These are phyloP conservation scores for Cantharellus cinnabarinus DNA, from an alignment of 768 basidiomycete genomes.

Conservation along the genomic window DNA sequence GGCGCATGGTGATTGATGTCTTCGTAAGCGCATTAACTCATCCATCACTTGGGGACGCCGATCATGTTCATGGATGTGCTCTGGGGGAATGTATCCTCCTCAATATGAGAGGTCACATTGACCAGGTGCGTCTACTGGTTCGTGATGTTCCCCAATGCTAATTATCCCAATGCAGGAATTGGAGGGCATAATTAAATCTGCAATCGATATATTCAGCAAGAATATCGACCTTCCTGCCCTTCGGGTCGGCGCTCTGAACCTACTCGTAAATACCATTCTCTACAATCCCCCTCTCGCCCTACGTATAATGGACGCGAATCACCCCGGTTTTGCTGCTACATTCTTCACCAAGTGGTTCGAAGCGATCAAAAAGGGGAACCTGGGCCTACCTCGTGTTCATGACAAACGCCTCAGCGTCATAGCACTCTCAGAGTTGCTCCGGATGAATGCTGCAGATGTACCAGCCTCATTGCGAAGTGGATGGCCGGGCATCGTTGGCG, in stretches of 20 bases:
- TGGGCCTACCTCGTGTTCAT: slow-evolving; percentile 57
- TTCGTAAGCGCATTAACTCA: slow-evolving; percentile 55
- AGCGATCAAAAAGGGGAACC: slow-evolving; percentile 26
- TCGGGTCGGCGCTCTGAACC: slow-evolving; percentile 60
- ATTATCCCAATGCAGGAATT: slow-evolving; percentile 26
- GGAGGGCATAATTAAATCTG: slow-evolving; percentile 40
- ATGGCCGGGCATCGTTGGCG: slow-evolving; percentile 58
- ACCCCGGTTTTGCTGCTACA: slow-evolving; percentile 37
- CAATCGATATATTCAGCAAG: slow-evolving; percentile 35
- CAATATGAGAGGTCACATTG: slow-evolving; percentile 54
- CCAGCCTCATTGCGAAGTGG: slow-evolving; percentile 43
- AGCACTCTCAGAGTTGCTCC: slow-evolving; percentile 56
- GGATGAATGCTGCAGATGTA: slow-evolving; percentile 36
- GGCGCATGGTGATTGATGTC: slow-evolving; percentile 63
- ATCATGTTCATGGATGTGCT: slow-evolving; percentile 68
- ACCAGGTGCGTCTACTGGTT: slow-evolving; percentile 35
- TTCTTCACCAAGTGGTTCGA: slow-evolving; percentile 79
- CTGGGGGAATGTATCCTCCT: slow-evolving; percentile 66
- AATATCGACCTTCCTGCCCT: slow-evolving; percentile 39
- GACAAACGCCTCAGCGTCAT: slow-evolving; percentile 73
- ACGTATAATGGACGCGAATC: slow-evolving; percentile 45
- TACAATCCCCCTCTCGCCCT: slow-evolving; percentile 69
- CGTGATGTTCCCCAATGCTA: not conserved
- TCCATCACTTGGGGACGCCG: slow-evolving; percentile 60
- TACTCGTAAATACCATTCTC: slow-evolving; percentile 61